These are phyloP conservation scores for Trichoderma brevicompactum DNA, from an alignment of 2,329 filamentous ascomycete species.

Conservation along the genomic window DNA sequence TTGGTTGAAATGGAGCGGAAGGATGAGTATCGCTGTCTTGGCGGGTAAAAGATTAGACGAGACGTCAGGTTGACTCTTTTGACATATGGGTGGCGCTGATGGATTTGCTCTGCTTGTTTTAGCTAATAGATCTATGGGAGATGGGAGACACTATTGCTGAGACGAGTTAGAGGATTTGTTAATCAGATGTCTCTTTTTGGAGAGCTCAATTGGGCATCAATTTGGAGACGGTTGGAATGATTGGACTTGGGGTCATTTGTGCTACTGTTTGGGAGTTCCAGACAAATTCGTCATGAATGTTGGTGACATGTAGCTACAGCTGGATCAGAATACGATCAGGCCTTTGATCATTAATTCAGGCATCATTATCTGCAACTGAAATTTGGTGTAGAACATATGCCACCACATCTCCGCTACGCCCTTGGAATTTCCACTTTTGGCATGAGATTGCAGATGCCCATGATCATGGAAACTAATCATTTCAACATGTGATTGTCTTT, in stretches of 20 bases:
- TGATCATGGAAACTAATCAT: too few relatives aligned
- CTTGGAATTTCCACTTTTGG: too few relatives aligned
- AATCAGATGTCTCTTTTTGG: conserved; percentile 10
- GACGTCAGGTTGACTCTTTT: neutral
- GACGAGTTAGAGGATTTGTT: conserved; percentile 7
- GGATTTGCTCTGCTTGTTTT: neutral
- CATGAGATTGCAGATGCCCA: too few relatives aligned
- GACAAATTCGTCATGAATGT: neutral
- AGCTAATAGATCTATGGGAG: neutral
- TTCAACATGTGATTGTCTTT: too few relatives aligned
- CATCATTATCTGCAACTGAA: too few relatives aligned
- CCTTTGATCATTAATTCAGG: too few relatives aligned
- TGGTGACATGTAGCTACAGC: neutral
- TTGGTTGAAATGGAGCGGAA: neutral
- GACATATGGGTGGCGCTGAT: too few relatives aligned
- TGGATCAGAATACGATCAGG: too few relatives aligned
- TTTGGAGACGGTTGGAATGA: neutral
- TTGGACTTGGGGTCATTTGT: neutral
- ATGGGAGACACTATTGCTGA: neutral
- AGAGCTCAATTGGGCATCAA: neutral
- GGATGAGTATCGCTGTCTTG: neutral
- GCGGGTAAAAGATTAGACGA: conserved; percentile 23
- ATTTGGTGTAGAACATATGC: too few relatives aligned
- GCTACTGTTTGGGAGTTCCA: neutral
- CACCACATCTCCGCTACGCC: too few relatives aligned